Conservation (phyloP, 2,329 filamentous ascomycete species). For the Diaporthe destruens region DNA sequence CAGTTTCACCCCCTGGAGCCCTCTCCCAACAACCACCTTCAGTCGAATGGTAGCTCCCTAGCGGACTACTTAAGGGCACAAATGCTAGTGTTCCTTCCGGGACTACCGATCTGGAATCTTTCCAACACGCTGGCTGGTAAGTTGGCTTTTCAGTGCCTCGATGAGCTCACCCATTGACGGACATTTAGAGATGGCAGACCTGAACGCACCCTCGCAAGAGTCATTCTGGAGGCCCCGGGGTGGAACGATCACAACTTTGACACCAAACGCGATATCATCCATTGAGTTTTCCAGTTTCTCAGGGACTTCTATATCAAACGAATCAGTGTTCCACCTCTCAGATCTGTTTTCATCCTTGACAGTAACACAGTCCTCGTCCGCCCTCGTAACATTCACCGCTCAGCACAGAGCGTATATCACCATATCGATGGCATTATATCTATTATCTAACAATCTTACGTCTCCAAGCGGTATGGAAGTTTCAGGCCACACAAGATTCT, state of each 20-base stretch:
- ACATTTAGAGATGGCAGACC: neutral
- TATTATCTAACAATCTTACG: neutral
- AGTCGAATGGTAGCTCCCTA: neutral
- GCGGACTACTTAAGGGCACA: neutral
- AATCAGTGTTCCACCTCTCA: neutral
- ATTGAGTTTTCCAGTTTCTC: no score
- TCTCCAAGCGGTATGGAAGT: fast-evolving
- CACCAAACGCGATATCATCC: neutral
- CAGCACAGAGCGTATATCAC: neutral
- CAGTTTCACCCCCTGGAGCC: neutral
- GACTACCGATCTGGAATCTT: neutral
- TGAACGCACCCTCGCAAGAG: fast-evolving
- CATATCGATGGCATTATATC: neutral
- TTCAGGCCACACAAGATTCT: neutral
- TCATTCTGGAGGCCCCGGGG: neutral
- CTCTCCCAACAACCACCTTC: neutral
- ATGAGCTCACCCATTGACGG: neutral
- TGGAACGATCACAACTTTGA: fast-evolving
- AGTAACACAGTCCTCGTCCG: neutral
- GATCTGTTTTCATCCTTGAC: neutral
- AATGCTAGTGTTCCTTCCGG: neutral
- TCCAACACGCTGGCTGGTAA: neutral
- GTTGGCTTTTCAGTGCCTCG: neutral
- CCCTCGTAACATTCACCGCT: neutral
- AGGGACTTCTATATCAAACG: fast-evolving